These are phyloP conservation scores for Penicillium sp. DNA, from an alignment of 2,329 filamentous ascomycete genomes.

Conservation along the genomic window DNA sequence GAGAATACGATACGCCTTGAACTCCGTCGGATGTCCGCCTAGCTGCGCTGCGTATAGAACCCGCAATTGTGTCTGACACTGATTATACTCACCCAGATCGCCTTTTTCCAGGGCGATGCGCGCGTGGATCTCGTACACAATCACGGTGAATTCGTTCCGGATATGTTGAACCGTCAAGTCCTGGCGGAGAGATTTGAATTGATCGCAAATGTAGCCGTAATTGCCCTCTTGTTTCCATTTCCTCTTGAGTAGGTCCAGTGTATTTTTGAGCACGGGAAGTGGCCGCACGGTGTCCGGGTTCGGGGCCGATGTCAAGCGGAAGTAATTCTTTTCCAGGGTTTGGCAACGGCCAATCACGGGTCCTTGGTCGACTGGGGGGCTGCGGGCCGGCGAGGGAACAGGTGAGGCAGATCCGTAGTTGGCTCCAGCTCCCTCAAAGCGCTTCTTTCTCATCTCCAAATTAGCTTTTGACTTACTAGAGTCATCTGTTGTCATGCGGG, in stretches of 20 bases:
- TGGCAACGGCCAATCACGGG: conserved; percentile 85
- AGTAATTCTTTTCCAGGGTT: conserved; percentile 86
- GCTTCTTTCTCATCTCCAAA: conserved; percentile 83
- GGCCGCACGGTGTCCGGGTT: conserved; percentile 87
- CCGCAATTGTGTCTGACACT: conserved; percentile 97
- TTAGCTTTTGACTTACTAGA: conserved; percentile 87
- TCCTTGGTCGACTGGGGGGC: conserved; percentile 48
- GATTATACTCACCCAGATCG: conserved; percentile 99
- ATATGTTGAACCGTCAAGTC: conserved; percentile 97
- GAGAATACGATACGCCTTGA: conserved; percentile 98
- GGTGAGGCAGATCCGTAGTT: conserved; percentile 41
- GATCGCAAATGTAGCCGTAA: conserved; percentile 96
- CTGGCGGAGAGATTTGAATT: conserved; percentile 98
- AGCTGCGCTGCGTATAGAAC: conserved; percentile 83
- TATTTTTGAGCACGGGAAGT: conserved; percentile 73
- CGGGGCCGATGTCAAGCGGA: conserved; percentile 86
- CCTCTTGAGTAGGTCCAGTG: conserved; percentile 82
- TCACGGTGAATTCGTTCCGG: conserved; percentile 93
- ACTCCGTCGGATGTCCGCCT: conserved; percentile 88
- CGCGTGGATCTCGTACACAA: conserved; percentile 95
- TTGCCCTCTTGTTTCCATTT: conserved; percentile 94
- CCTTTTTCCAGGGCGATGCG: conserved; percentile 96
- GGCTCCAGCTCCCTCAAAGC: conserved; percentile 64
- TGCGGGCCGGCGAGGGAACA: conserved; percentile 49
- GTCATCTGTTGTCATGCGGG: conserved; percentile 51